Conservation (phyloP, 768 basidiomycete species). For the Mycena vitilis region DNA sequence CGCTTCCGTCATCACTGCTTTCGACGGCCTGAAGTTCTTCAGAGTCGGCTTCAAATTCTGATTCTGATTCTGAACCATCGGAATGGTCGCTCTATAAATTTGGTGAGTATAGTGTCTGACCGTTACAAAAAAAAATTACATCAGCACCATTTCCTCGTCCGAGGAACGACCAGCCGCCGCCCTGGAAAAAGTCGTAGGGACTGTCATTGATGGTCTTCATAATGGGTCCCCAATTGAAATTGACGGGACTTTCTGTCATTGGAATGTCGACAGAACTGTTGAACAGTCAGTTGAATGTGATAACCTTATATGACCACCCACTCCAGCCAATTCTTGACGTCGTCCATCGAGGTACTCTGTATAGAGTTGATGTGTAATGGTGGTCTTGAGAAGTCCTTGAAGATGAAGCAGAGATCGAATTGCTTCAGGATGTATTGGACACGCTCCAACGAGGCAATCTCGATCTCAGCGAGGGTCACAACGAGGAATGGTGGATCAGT, state of each 20-base stretch:
- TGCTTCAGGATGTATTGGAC: conserved; percentile 97
- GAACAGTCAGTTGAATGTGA: conserved; percentile 17
- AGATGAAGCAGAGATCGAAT: conserved; percentile 96
- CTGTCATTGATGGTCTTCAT: conserved; percentile 99
- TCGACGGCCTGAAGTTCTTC: conserved; percentile 67
- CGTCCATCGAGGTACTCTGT: conserved; percentile 89
- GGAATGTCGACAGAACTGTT: conserved; percentile 95
- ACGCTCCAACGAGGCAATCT: conserved; percentile 96
- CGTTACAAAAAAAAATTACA: conserved; percentile 48
- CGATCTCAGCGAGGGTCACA: conserved; percentile 93
- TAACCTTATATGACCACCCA: conserved; percentile 54
- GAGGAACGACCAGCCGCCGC: conserved; percentile 96
- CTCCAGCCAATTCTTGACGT: conserved; percentile 99
- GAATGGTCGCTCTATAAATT: conserved; percentile 52
- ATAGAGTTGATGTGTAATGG: conserved; percentile 98
- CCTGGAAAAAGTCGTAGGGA: conserved; percentile 94
- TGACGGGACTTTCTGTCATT: conserved; percentile 94
- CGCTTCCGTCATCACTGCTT: conserved; percentile 70
- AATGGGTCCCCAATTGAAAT: conserved; percentile 97
- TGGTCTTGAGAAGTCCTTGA: conserved; percentile 93
- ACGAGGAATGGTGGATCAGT: conserved; percentile 97
- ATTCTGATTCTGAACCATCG: conserved; percentile 63
- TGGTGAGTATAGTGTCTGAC: neutral
- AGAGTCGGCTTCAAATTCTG: conserved; percentile 60
- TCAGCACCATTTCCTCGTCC: conserved; percentile 77